Evolutionary conservation across 2,329 filamentous ascomycete genomes (phyloP).

Genomic region (Paraphoma chrysanthemicola): DNA sequence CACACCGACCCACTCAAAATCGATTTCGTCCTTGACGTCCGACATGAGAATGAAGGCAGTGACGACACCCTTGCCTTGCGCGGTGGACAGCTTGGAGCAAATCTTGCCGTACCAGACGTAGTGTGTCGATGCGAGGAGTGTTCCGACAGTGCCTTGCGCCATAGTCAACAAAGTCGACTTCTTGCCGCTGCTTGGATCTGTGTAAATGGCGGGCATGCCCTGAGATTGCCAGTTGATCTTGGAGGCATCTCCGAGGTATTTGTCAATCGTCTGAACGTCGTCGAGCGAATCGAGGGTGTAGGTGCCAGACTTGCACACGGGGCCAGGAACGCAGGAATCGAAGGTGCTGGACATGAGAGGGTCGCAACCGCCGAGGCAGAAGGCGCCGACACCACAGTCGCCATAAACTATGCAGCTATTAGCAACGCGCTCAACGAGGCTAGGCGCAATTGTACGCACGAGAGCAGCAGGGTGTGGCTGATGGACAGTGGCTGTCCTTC

Average conservation of each 20-base stretch:
- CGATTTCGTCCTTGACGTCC: slow-evolving; percentile 97
- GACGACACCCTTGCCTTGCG: slow-evolving; percentile 86
- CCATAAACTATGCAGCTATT: slow-evolving; percentile 73
- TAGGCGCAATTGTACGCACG: slow-evolving; percentile 35
- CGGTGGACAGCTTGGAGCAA: slow-evolving; percentile 83
- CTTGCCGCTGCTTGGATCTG: slow-evolving; percentile 53
- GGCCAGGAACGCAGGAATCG: slow-evolving; percentile 83
- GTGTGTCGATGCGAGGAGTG: slow-evolving; percentile 80
- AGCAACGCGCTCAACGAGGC: slow-evolving; percentile 16
- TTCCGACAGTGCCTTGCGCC: slow-evolving; percentile 83
- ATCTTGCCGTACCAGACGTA: slow-evolving; percentile 99
- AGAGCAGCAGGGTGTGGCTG: slow-evolving; percentile 57
- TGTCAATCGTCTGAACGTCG: slow-evolving; percentile 71
- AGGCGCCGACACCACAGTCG: slow-evolving; percentile 90
- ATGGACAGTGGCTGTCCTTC: slow-evolving; percentile 68
- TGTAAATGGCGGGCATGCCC: slow-evolving; percentile 73
- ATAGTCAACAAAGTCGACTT: slow-evolving; percentile 79
- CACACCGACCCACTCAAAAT: slow-evolving; percentile 91
- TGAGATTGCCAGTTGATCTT: slow-evolving; percentile 88
- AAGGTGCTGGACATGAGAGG: slow-evolving; percentile 82
- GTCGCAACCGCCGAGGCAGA: slow-evolving; percentile 95
- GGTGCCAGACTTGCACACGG: slow-evolving; percentile 77
- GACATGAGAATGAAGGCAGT: slow-evolving; percentile 95
- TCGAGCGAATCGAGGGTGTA: slow-evolving; percentile 78
- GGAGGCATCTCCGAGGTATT: slow-evolving; percentile 85